phyloP scores from a whole-genome alignment of 306 rosid genomes.

The Cicer pinnatifidum region DNA sequence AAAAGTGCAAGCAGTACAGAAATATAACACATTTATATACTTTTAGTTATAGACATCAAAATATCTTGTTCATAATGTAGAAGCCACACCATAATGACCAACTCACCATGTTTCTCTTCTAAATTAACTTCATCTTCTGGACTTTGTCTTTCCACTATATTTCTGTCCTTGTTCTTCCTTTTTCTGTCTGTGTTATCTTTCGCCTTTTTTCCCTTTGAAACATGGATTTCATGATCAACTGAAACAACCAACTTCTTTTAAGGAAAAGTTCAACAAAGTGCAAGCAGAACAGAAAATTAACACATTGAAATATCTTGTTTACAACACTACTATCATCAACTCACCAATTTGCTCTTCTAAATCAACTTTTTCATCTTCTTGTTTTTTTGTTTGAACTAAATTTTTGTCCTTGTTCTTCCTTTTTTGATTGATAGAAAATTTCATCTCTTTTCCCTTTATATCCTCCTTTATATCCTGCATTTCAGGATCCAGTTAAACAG shows the following conservation, averaged over 20 bases:
- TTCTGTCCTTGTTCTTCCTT: constrained; percentile 44
- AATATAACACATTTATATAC: too few relatives aligned
- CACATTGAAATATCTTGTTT: too few relatives aligned
- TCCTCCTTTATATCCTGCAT: too few relatives aligned
- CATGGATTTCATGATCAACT: constrained; percentile 42
- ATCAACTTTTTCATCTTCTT: too few relatives aligned
- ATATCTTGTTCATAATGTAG: background rate
- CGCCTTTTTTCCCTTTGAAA: constrained; percentile 34
- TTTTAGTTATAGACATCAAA: background rate
- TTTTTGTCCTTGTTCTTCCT: too few relatives aligned
- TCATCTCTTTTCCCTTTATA: too few relatives aligned
- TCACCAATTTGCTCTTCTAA: too few relatives aligned
- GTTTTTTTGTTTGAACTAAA: too few relatives aligned
- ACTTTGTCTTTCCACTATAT: constrained; percentile 24
- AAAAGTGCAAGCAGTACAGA: background rate
- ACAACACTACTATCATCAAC: too few relatives aligned
- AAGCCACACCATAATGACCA: background rate
- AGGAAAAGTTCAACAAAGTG: constrained; percentile 5
- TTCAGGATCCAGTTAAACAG: too few relatives aligned
- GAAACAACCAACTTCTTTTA: constrained; percentile 36
- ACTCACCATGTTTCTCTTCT: background rate
- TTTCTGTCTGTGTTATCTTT: constrained; percentile 45
- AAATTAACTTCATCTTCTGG: constrained; percentile 30
- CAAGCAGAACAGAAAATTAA: background rate
- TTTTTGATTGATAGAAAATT: too few relatives aligned